Conservation (phyloP, 768 basidiomycete genomes). For the Botryobasidium botryosum region DNA sequence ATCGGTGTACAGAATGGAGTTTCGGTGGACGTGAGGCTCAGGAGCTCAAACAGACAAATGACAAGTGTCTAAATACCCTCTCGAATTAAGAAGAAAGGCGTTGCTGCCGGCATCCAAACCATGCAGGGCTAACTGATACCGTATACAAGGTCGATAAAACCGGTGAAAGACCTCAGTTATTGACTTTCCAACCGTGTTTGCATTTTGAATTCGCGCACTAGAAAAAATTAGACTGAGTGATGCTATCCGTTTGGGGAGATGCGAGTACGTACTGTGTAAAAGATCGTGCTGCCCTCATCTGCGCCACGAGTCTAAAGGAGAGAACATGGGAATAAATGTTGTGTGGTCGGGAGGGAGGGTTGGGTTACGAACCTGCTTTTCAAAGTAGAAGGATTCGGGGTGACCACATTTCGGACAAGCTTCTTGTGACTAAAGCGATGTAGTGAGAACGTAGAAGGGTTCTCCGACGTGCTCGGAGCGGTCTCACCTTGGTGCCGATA, state of each 20-base stretch:
- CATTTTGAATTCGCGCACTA: neutral
- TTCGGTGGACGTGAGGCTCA: no score
- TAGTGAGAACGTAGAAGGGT: neutral
- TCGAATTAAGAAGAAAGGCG: no score
- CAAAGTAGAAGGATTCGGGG: slow-evolving; percentile 72
- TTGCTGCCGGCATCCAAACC: no score
- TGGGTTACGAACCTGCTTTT: slow-evolving; percentile 51
- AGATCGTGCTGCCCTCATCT: slow-evolving; percentile 87
- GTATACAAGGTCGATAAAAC: no score
- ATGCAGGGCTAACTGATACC: no score
- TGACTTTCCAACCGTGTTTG: slow-evolving; percentile 2
- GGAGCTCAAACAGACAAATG: no score
- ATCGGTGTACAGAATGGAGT: no score
- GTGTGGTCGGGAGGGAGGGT: neutral
- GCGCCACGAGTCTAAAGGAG: slow-evolving; percentile 56
- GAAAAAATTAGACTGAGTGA: neutral
- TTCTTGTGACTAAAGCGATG: slow-evolving; percentile 53
- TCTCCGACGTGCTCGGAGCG: slow-evolving; percentile 19
- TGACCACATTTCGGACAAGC: slow-evolving; percentile 80
- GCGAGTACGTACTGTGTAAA: slow-evolving; percentile 60
- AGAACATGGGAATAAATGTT: neutral
- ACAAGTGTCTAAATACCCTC: no score
- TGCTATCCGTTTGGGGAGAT: neutral
- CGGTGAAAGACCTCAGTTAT: no score
- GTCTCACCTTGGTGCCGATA: slow-evolving; percentile 41